These are phyloP conservation scores for Microthyrium microscopicum DNA, from an alignment of 2,329 filamentous ascomycete genomes.

Conservation along the genomic window DNA sequence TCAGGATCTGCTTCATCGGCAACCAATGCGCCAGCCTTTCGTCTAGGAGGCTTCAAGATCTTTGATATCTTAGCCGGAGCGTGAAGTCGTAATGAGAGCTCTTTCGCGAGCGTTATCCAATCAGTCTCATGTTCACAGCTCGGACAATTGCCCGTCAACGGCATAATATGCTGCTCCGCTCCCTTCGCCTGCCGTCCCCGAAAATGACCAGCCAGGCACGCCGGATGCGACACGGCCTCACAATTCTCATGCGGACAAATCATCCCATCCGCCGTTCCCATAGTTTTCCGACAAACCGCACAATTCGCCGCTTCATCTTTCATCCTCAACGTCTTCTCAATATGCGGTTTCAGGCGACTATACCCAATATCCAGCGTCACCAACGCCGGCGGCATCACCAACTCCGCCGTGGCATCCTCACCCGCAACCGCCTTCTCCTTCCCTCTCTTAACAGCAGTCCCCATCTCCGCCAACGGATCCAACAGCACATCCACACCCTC, in stretches of 20 bases:
- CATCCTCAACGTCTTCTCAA: slow-evolving; percentile 11
- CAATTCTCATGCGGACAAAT: slow-evolving; percentile 35
- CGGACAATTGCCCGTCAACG: slow-evolving; percentile 54
- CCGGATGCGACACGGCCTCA: slow-evolving; percentile 33
- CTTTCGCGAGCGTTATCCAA: slow-evolving; percentile 71
- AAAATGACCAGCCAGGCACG: slow-evolving; percentile 38
- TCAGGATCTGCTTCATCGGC: slow-evolving; percentile 12
- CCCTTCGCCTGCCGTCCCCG: slow-evolving; percentile 23
- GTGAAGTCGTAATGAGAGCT: slow-evolving; percentile 57
- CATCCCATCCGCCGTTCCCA: slow-evolving; percentile 23
- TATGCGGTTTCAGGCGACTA: slow-evolving; percentile 11
- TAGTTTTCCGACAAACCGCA: slow-evolving; percentile 28
- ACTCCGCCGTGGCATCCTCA: neutral
- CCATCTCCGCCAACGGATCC: neutral
- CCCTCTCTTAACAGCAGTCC: neutral
- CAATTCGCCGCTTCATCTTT: slow-evolving; percentile 27
- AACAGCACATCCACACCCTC: neutral
- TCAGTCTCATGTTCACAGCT: slow-evolving; percentile 42
- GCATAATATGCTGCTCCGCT: slow-evolving; percentile 34
- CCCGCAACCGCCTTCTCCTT: slow-evolving; percentile 5
- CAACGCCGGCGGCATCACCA: neutral
- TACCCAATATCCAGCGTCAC: slow-evolving; percentile 35
- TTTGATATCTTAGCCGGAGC: slow-evolving; percentile 54
- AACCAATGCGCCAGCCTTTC: slow-evolving; percentile 13
- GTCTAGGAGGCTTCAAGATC: slow-evolving; percentile 41